Conservation (phyloP, 345 rosid species). For the Gossypium raimondii region DNA sequence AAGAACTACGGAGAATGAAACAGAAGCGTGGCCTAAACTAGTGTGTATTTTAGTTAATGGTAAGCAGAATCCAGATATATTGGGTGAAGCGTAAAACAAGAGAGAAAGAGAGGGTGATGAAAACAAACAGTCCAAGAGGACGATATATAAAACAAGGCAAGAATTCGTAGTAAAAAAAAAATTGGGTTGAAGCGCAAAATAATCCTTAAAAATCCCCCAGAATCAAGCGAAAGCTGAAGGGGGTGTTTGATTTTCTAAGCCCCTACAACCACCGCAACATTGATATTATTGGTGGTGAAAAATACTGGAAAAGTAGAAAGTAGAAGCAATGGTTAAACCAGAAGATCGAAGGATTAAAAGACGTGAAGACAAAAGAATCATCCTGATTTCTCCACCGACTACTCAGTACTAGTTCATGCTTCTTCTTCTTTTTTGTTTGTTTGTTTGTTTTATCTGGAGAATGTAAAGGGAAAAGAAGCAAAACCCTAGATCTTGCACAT, state of each 20-base stretch:
- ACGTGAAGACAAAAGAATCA: constrained; percentile 15
- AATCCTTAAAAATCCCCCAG: background rate
- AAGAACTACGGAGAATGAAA: background rate
- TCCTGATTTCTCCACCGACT: constrained; percentile 5
- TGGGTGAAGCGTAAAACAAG: too few species aligned
- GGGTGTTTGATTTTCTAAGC: too few species aligned
- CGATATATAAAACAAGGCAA: too few species aligned
- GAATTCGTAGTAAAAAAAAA: too few species aligned
- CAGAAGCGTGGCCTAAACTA: too few species aligned
- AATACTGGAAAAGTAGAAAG: background rate
- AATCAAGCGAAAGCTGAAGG: background rate
- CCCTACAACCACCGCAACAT: background rate
- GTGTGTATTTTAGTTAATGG: too few species aligned
- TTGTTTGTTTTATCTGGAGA: background rate
- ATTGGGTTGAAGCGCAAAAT: too few species aligned
- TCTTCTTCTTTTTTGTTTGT: background rate
- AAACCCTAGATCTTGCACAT: constrained; percentile 54
- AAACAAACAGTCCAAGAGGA: too few species aligned
- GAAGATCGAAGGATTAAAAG: constrained; percentile 33
- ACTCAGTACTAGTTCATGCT: background rate
- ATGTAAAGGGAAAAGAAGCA: background rate
- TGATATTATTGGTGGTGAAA: background rate
- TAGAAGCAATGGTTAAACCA: constrained; percentile 22
- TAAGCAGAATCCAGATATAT: too few species aligned
- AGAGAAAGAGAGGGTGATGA: too few species aligned